Base-by-base conservation (phyloP, 2,329 filamentous ascomycete genomes). In the Penicillium capsulatum region DNA sequence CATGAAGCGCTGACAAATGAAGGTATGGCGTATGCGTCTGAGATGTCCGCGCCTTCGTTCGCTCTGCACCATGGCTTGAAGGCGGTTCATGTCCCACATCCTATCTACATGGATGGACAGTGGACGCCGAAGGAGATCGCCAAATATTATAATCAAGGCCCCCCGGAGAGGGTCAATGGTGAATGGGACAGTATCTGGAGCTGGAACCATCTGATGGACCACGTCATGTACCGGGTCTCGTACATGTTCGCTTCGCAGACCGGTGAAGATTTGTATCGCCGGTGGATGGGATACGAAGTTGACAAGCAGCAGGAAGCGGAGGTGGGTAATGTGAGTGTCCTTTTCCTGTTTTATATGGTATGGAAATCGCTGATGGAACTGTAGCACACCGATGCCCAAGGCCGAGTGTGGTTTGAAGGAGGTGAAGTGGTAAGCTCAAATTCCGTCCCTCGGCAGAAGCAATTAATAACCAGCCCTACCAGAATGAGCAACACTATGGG, bases 41-140 rank as follows among this genome's bases (percentile, higher is more conserved):
- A 40, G 16, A 44, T 40, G 42, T 27, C 24, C 5, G 22, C 33
- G 9, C 22, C 31, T 2, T 30, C 42, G 1, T 5, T 34, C 13
- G 37, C 42, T 11, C 26, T 40, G 10, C 28, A 9, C 20, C 37
- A 44, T 34, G 34, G 37, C 2, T 17, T 44, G 4, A 44, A 44
- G 17, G 42, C 34, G 3, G 37, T 38, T 14, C n/a, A 36, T 13
- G 37, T 40, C 5, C 42, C 37, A 1, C 42, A 44, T 9, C 85
- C 86, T 1, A 78, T 90, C 32, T 90, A 81, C 63, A 86, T 88
- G 55, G 85, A 91, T 63, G 78, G 84, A 45, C 76, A 83, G 34
- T 89, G 84, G 84, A 42, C 54, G 15, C 33, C 54, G 2, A 42
- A 55, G 10, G 52, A 53, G 24, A 37, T 58, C 34, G 54, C 59